These are phyloP conservation scores for Camellia lanceoleosa DNA, from an alignment of 148 eudicot genomes.

Conservation along the genomic window DNA sequence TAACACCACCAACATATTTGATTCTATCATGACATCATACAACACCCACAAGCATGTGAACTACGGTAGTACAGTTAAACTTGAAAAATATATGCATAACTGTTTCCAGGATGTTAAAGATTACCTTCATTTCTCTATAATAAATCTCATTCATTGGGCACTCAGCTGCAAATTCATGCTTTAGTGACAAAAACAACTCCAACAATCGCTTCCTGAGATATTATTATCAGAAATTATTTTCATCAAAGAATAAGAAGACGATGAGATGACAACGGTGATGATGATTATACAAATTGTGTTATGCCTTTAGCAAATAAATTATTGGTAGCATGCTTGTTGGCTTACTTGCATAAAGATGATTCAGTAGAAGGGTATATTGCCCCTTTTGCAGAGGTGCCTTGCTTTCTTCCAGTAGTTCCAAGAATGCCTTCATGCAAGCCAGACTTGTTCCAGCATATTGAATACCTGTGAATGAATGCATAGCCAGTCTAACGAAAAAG, in stretches of 20 bases:
- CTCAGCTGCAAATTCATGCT: conserved; percentile 25
- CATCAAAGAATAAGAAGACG: background rate
- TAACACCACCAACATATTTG: too few relatives aligned
- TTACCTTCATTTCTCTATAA: conserved; percentile 79
- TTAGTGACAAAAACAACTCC: conserved; percentile 62
- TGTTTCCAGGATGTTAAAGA: background rate
- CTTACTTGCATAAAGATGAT: conserved; percentile 92
- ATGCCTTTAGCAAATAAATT: background rate
- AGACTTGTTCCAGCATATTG: conserved; percentile 78
- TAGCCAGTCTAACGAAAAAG: conserved; percentile 1
- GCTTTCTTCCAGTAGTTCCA: conserved; percentile 95
- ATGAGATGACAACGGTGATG: background rate
- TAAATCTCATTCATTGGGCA: conserved; percentile 25
- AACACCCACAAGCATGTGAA: background rate
- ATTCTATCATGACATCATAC: too few relatives aligned
- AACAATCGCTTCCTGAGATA: conserved; percentile 69
- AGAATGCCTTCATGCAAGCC: conserved; percentile 86
- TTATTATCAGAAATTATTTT: background rate
- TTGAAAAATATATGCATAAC: background rate
- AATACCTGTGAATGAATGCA: conserved; percentile 46
- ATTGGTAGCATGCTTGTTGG: background rate
- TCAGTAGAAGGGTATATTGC: conserved; percentile 73
- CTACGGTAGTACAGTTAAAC: background rate
- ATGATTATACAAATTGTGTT: background rate
- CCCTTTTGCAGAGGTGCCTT: conserved; percentile 93